phyloP scores from a whole-genome alignment of 139 green algal genomes.

The Coelastrella sp. region DNA sequence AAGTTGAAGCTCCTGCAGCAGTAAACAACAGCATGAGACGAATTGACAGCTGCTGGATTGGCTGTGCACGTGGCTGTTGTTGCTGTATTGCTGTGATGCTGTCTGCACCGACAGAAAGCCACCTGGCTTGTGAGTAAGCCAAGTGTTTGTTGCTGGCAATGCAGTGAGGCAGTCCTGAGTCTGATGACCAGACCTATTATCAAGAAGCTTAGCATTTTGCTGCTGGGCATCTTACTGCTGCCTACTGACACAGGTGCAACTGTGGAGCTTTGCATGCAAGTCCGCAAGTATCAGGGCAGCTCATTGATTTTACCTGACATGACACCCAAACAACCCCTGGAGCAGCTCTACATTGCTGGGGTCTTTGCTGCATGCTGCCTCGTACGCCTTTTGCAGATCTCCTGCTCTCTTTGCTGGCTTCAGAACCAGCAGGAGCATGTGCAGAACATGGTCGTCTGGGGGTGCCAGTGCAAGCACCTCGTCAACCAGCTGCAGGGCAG shows the following conservation, averaged over 20 bases:
- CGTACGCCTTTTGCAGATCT: constrained; percentile 68
- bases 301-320: constrained; percentile 61
- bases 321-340: constrained; percentile 64
- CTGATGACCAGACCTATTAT: too few relatives aligned
- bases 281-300: background rate
- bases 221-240: background rate
- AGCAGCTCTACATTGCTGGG: constrained; percentile 61
- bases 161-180: too few relatives aligned
- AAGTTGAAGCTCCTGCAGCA: constrained; percentile 67
- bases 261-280: background rate
- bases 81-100: too few relatives aligned
- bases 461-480: constrained; percentile 59
- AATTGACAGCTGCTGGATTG: too few relatives aligned
- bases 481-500: constrained; percentile 54
- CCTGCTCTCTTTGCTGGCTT: constrained; percentile 52
- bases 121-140: too few relatives aligned
- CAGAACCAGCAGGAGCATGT: constrained; percentile 68
- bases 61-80: too few relatives aligned
- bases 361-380: constrained; percentile 56
- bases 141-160: too few relatives aligned
- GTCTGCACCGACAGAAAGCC: too few relatives aligned
- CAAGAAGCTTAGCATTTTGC: background rate
- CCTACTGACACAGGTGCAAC: background rate
- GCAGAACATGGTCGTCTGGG: constrained; percentile 67
- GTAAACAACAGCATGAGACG: background rate